These are phyloP conservation scores for Chamaecyparis obtusa DNA, from an alignment of 75 land plant species.

Conservation along the genomic window DNA sequence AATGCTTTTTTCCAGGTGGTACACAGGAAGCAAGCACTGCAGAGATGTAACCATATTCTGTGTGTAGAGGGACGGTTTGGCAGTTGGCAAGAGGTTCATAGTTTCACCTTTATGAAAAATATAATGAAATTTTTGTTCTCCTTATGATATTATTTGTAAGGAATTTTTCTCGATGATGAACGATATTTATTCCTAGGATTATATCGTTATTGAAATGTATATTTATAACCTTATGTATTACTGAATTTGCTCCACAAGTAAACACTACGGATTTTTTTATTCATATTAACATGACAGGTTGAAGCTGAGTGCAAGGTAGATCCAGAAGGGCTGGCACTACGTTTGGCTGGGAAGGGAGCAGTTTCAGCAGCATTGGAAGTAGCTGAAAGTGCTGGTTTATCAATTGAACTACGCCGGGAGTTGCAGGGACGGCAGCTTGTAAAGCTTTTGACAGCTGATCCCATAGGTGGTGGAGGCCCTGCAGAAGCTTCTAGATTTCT, in stretches of 20 bases:
- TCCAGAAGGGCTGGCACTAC: conserved; percentile 95
- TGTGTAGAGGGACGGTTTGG: conserved; percentile 68
- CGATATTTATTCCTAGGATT: neutral
- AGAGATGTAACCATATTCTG: conserved; percentile 79
- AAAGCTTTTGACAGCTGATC: conserved; percentile 88
- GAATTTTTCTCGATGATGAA: neutral
- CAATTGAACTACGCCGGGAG: conserved; percentile 85
- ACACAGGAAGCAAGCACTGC: conserved; percentile 67
- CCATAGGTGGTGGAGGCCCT: conserved; percentile 97
- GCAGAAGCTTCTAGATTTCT: conserved; percentile 97
- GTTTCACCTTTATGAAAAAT: neutral
- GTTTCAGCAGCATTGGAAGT: conserved; percentile 98
- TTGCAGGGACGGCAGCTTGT: conserved; percentile 97
- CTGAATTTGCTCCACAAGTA: neutral
- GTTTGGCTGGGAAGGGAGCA: conserved; percentile 91
- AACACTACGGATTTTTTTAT: neutral
- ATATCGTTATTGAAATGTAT: neutral
- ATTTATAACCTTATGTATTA: neutral
- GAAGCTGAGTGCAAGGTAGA: conserved; percentile 88
- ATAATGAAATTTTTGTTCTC: neutral
- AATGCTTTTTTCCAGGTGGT: conserved; percentile 51
- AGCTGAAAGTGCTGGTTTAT: conserved; percentile 86
- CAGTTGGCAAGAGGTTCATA: conserved; percentile 87
- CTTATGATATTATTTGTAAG: neutral
- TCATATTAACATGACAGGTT: conserved; percentile 49